Evolutionary conservation across 768 basidiomycete genomes (phyloP), one percentile per base, ranked within the genome.

Genomic region (Amyloporia xantha): DNA sequence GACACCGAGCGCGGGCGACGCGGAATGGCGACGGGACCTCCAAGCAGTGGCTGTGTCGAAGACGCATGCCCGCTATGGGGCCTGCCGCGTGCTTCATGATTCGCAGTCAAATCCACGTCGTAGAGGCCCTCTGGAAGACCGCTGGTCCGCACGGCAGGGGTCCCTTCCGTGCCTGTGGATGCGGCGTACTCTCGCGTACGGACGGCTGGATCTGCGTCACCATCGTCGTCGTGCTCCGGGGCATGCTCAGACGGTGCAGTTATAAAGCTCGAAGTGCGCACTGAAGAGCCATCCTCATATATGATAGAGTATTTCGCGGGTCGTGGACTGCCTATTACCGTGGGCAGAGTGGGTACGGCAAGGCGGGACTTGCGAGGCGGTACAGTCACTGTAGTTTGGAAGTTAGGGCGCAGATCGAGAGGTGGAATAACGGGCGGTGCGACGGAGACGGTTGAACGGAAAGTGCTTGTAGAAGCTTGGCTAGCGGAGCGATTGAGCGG

Each of bases 401-500:
- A 78, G 26, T 73, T 72, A 12, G 81, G 79, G 25, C 71, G 70
- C 17, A 82, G 63, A 58, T 84, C 81, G 27, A 84, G 64, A 3
- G 81, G 77, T 3, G 81, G 78, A 35, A 86, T 78, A 17, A 64
- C 66, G 1, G 81, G 79, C 19, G 69, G 58, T 50, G 63, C 58
- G 53, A 62, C 54, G 2, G 61, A 75, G 12, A 57, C 57, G 12
- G 67, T 66, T 3, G 79, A 78, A 28, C 70, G 63, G 48, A 82
- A 76, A 1, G 78, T 82, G 38, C 73, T 73, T 13, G 80, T 80
- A 1, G 84, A 86, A 1, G 75, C 77, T 50, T 83, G 73, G 21
- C 82, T 84, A 37, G 76, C 68, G 4, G 84, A 81, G 27, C 84
- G 71, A 58, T 84, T 86, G 49, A 86, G 64, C 11, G 77, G 79